Evolutionary conservation across 2,329 filamentous ascomycete genomes (phyloP).

Genomic region (Cladophialophora psammophila): DNA sequence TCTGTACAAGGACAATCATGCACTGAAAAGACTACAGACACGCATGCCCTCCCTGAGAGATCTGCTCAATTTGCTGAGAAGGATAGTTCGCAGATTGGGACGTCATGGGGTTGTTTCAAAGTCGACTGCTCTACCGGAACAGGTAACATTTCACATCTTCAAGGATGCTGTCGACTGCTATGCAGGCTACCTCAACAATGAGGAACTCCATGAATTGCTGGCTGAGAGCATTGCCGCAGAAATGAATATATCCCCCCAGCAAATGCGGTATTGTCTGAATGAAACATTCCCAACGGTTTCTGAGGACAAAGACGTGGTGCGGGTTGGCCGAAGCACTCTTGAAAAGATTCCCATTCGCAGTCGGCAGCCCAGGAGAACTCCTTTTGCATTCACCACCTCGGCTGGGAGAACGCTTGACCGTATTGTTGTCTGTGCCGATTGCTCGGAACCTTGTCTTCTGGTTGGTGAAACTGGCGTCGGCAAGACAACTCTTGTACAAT

Average conservation of each 20-base stretch:
- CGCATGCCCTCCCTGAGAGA: conserved; percentile 75
- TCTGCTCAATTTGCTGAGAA: conserved; percentile 87
- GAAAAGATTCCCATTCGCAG: conserved; percentile 53
- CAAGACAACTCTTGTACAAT: conserved; percentile 95
- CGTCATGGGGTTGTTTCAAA: conserved; percentile 6
- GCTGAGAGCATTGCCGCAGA: conserved; percentile 79
- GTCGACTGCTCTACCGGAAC: conserved; percentile 64
- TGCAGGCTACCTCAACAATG: conserved; percentile 77
- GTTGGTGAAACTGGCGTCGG: conserved; percentile 99
- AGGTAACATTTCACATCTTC: conserved; percentile 81
- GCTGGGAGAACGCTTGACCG: conserved; percentile 87
- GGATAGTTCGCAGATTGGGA: conserved; percentile 72
- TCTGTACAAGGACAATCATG: conserved; percentile 41
- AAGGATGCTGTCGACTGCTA: conserved; percentile 95
- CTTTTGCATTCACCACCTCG: conserved; percentile 88
- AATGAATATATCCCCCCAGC: conserved; percentile 83
- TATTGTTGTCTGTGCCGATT: conserved; percentile 79
- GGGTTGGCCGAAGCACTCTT: conserved; percentile 71
- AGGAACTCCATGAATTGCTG: conserved; percentile 65
- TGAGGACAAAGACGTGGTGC: conserved; percentile 66
- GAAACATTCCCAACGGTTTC: conserved; percentile 74
- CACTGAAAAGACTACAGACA: conserved; percentile 45
- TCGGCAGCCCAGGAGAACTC: conserved; percentile 45
- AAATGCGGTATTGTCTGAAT: conserved; percentile 76
- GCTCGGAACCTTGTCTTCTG: conserved; percentile 86